phyloP scores from a whole-genome alignment of 148 eudicot genomes.

The Vaccinium darrowii region DNA sequence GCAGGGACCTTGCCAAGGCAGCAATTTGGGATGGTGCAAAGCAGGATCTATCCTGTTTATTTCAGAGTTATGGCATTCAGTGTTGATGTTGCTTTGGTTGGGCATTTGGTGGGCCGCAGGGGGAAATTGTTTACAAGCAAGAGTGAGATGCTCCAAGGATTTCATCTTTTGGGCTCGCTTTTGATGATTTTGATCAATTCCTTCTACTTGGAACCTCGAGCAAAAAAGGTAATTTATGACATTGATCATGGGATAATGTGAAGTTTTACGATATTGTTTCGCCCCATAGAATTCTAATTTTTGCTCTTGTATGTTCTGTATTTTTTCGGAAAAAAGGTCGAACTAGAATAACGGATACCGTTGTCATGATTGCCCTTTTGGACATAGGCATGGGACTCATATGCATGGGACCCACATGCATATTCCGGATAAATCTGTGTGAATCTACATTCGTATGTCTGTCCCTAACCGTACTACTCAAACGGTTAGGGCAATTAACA shows the following conservation, averaged over 20 bases:
- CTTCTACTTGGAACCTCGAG: conserved; percentile 67
- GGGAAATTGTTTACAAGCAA: conserved; percentile 5
- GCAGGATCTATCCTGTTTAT: conserved; percentile 79
- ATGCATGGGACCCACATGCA: too few species aligned
- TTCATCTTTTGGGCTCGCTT: conserved; percentile 44
- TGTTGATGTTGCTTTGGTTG: conserved; percentile 54
- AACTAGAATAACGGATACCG: too few species aligned
- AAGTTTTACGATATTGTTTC: background rate
- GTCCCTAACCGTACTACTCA: too few species aligned
- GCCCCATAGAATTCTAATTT: too few species aligned
- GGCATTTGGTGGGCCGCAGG: conserved; percentile 46
- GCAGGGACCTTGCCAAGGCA: conserved; percentile 60
- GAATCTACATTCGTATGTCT: too few species aligned
- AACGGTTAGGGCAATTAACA: too few species aligned
- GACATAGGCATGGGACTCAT: too few species aligned
- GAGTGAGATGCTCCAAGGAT: conserved; percentile 41
- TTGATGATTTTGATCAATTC: conserved; percentile 53
- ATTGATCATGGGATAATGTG: background rate
- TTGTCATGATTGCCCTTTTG: too few species aligned
- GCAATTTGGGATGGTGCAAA: conserved; percentile 80
- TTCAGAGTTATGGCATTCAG: conserved; percentile 63
- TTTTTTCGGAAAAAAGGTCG: too few species aligned
- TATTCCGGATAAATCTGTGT: too few species aligned
- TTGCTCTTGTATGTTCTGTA: too few species aligned
- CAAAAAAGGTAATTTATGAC: conserved; percentile 57